Percentiles rank a stretch among this genome's conserved stretches.
These are phyloP conservation scores for Camptophora hylomeconis DNA, from an alignment of 2,329 filamentous ascomycete species.

Conservation along the genomic window DNA sequence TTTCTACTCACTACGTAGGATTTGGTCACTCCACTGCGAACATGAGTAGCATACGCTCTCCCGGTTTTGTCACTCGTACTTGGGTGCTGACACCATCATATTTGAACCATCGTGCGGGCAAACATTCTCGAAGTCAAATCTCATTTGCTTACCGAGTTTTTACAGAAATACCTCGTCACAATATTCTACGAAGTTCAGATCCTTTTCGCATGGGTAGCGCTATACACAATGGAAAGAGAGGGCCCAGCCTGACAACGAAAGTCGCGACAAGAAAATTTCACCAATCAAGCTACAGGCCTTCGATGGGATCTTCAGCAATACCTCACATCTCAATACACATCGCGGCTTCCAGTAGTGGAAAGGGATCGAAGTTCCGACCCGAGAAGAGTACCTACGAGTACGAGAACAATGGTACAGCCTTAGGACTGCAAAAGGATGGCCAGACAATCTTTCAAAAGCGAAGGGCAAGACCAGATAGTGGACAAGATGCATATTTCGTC, in stretches of 20 bases:
- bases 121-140: constrained; percentile 11
- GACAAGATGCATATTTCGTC: constrained; percentile 95
- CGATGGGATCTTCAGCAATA: constrained; percentile 15
- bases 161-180: constrained; percentile 9
- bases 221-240: constrained; percentile 5
- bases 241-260: constrained; percentile 2
- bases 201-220: too few species aligned
- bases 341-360: constrained; percentile 63
- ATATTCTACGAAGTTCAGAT: constrained; percentile 10
- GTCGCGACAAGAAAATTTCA: constrained; percentile 6
- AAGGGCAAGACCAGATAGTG: constrained; percentile 58
- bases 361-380: constrained; percentile 55
- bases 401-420: constrained; percentile 35
- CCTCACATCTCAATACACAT: constrained; percentile 51
- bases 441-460: constrained; percentile 45
- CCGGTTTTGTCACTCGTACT: constrained; percentile 5
- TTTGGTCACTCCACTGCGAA: too few species aligned
- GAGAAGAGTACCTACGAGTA: constrained; percentile 60
- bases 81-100: constrained; percentile 4
- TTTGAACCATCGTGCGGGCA: constrained; percentile 12
- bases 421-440: constrained; percentile 24
- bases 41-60: too few species aligned
- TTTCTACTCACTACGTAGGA: too few species aligned
- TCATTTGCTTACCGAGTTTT: constrained; percentile 16
- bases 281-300: constrained; percentile 4